Base-by-base conservation (phyloP, 2,329 filamentous ascomycete species). In the Verticillium zaregamsianum region DNA sequence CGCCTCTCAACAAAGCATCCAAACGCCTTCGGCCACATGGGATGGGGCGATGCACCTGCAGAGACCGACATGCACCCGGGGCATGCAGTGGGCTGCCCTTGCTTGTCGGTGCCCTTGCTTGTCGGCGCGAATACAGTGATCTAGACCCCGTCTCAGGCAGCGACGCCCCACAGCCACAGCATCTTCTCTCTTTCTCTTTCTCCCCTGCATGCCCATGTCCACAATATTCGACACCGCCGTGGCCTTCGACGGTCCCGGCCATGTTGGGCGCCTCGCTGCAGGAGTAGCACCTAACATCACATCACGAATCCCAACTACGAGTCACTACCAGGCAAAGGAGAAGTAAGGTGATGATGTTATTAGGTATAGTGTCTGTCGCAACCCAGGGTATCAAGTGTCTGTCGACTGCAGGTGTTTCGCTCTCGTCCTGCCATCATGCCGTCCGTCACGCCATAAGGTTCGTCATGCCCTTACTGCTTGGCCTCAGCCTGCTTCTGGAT, bases 401-500 rank as follows among this genome's bases (percentile, higher is more conserved):
- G 55, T 59, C 35, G 23, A 58, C 20, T 31, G 23, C 60, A 55
- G 54, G 35, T 37, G 33, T 31, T 31, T 37, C 56, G 45, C 58
- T 57, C 15, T 32, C 49, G 49, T 25, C n/a, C 49, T 23, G 33
- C 33, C 33, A 35, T 35, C 14, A 45, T 58, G 33, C n/a, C 58
- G 11, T 57, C 25, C 17, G 49, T 35, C 3, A 31, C 8, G 23
- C 54, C 45, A 49, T 39, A 15, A n/a, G 5, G 17, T 39, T 15
- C 14, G 28, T 5, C 14, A 17, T 55, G 25, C 45, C 45, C 20
- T 52, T 62, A 63, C 62, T 67, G 62, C 61, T 72, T 71, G 54
- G 81, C 80, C 66, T 86, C 82, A 0, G 80, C 84, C 80, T 91
- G 80, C 85, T 92, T 93, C 76, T 90, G 79, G 61, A 96, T 82